Conservation (phyloP, 352 stramenopile genomes). For the Phytophthora kernoviae region DNA sequence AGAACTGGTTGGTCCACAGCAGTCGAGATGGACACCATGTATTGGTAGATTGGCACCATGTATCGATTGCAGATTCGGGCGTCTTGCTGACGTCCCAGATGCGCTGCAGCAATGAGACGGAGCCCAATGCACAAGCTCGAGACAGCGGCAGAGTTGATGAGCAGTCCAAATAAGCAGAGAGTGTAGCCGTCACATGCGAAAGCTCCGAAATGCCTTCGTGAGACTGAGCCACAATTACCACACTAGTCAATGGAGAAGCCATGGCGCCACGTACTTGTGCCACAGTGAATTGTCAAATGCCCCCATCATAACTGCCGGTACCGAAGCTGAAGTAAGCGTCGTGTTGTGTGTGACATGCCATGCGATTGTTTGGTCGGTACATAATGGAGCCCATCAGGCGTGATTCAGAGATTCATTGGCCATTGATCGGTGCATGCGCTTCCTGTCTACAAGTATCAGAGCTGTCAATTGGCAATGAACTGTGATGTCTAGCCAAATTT, state of each 20-base stretch:
- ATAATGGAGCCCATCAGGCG: too few relatives aligned
- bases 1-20: conserved; percentile 30
- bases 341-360: conserved; percentile 1
- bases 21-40: conserved; percentile 21
- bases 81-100: conserved; percentile 24
- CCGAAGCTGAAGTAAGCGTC: background rate
- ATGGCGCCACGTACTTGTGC: conserved; percentile 8
- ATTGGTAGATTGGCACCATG: conserved; percentile 23
- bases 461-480: too few relatives aligned
- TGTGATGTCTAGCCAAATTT: too few relatives aligned
- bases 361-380: background rate
- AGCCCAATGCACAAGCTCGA: conserved; percentile 20
- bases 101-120: conserved; percentile 18
- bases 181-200: conserved; percentile 20
- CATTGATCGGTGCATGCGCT: too few relatives aligned
- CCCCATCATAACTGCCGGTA: background rate
- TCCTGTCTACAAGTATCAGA: too few relatives aligned
- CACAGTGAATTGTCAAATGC: conserved; percentile 1
- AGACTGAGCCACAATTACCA: conserved; percentile 20
- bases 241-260: conserved; percentile 22
- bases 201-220: conserved; percentile 22
- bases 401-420: background rate
- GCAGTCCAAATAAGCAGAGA: conserved; percentile 26
- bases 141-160: conserved; percentile 25
- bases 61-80: conserved; percentile 4